These are phyloP conservation scores for Russula emetica DNA, from an alignment of 768 basidiomycete genomes.

Conservation along the genomic window DNA sequence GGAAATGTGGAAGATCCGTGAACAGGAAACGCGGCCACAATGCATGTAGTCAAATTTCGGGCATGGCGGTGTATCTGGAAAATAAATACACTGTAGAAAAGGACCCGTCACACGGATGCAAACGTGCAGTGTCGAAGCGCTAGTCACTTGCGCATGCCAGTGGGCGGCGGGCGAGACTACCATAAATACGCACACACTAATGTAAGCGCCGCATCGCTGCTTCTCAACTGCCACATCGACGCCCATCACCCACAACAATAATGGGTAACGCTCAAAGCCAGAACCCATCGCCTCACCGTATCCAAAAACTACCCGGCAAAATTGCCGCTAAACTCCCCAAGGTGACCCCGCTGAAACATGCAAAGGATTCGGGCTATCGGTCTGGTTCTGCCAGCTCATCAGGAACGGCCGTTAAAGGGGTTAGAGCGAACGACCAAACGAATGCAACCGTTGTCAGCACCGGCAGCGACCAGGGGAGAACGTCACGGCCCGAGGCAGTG, in stretches of 20 bases:
- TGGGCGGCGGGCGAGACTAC: neutral
- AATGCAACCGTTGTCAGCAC: neutral
- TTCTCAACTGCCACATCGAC: conserved; percentile 21
- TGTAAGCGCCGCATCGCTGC: conserved; percentile 14
- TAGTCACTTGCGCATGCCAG: neutral
- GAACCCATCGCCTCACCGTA: neutral
- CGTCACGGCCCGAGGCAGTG: conserved; percentile 19
- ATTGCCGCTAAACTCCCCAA: conserved; percentile 7
- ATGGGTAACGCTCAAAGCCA: conserved; percentile 27
- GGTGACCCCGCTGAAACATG: neutral
- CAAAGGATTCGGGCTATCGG: conserved; percentile 24
- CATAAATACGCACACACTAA: conserved; percentile 24
- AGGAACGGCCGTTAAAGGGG: conserved; percentile 13
- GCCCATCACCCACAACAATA: conserved; percentile 8
- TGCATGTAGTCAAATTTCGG: neutral
- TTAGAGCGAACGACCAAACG: neutral
- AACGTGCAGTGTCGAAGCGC: conserved; percentile 8
- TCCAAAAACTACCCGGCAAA: conserved; percentile 8
- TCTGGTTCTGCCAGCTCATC: conserved; percentile 24
- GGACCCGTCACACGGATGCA: too few relatives aligned
- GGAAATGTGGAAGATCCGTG: neutral
- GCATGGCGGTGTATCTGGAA: neutral
- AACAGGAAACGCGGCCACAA: neutral
- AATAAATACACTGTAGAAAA: neutral
- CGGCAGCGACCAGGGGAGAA: conserved; percentile 2